These are phyloP conservation scores for Alternaria rosae DNA, from an alignment of 2,329 filamentous ascomycete genomes.

Conservation along the genomic window DNA sequence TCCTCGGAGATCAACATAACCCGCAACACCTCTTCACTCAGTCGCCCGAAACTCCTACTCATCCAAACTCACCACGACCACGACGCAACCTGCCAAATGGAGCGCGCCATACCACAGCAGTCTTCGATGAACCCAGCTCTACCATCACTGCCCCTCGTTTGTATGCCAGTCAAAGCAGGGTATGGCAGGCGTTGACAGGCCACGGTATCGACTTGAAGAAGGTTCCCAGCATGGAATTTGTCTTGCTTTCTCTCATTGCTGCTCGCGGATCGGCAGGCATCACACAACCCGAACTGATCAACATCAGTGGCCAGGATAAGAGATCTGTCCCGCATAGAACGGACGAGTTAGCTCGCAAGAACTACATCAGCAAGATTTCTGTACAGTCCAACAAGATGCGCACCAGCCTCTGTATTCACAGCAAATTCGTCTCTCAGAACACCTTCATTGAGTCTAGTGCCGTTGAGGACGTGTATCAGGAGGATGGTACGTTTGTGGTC, in stretches of 20 bases:
- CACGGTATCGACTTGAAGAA: conserved; percentile 64
- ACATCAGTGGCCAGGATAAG: conserved; percentile 68
- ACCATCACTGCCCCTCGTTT: conserved; percentile 36
- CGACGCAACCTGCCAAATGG: conserved; percentile 22
- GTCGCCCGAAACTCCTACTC: background rate
- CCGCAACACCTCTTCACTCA: background rate
- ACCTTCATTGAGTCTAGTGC: conserved; percentile 36
- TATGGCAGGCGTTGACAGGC: conserved; percentile 67
- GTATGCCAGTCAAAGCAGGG: conserved; percentile 61
- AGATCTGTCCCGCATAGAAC: conserved; percentile 69
- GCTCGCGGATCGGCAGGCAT: conserved; percentile 62
- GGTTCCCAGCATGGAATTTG: conserved; percentile 63
- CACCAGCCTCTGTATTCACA: conserved; percentile 65
- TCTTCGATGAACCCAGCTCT: conserved; percentile 37
- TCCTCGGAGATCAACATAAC: conserved; percentile 16
- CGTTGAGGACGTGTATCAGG: conserved; percentile 45
- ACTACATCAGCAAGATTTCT: conserved; percentile 66
- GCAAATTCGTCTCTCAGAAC: conserved; percentile 55
- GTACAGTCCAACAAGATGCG: conserved; percentile 53
- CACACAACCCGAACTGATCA: conserved; percentile 63
- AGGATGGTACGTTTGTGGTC: conserved; percentile 54
- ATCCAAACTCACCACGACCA: conserved; percentile 1
- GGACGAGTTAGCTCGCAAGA: conserved; percentile 62
- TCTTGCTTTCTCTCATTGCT: conserved; percentile 66
- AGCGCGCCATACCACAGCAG: conserved; percentile 13